These are phyloP conservation scores for Hygrophoropsis aurantiaca DNA, from an alignment of 768 basidiomycete genomes.

Conservation along the genomic window DNA sequence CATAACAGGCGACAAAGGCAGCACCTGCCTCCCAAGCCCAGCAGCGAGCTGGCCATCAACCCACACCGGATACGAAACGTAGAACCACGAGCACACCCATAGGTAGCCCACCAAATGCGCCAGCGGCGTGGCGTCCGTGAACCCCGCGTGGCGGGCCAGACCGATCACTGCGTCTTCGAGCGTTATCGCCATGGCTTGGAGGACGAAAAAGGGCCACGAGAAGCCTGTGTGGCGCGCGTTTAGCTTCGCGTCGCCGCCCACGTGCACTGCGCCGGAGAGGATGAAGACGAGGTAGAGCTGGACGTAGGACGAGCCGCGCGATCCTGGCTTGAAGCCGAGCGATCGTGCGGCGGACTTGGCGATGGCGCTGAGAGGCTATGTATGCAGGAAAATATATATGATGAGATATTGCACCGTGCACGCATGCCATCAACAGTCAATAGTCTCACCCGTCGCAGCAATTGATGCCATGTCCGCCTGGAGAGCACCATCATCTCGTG, in stretches of 20 bases:
- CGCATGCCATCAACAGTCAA: neutral
- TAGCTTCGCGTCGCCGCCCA: conserved; percentile 34
- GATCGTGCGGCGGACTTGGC: conserved; percentile 22
- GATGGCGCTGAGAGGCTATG: conserved; percentile 27
- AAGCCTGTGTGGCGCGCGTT: conserved; percentile 30
- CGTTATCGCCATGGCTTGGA: conserved; percentile 35
- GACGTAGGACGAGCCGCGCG: conserved; percentile 26
- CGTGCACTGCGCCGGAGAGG: too few relatives aligned
- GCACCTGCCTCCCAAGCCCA: too few relatives aligned
- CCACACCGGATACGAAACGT: too few relatives aligned
- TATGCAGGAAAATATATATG: neutral
- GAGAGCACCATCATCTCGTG: neutral
- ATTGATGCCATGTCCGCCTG: conserved; percentile 40
- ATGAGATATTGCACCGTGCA: neutral
- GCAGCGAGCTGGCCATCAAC: too few relatives aligned
- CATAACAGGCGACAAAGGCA: too few relatives aligned
- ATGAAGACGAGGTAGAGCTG: conserved; percentile 37
- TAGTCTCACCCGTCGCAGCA: conserved; percentile 32
- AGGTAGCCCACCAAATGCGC: conserved; percentile 24
- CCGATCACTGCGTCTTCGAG: conserved; percentile 31
- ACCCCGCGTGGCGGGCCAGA: neutral
- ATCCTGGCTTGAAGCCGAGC: conserved; percentile 25
- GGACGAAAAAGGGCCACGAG: conserved; percentile 23
- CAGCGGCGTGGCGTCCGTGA: too few relatives aligned
- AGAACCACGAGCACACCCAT: conserved; percentile 31